Evolutionary conservation across 78 protist species (phyloP).

Genomic region (Tieghemostelium lacteum): DNA sequence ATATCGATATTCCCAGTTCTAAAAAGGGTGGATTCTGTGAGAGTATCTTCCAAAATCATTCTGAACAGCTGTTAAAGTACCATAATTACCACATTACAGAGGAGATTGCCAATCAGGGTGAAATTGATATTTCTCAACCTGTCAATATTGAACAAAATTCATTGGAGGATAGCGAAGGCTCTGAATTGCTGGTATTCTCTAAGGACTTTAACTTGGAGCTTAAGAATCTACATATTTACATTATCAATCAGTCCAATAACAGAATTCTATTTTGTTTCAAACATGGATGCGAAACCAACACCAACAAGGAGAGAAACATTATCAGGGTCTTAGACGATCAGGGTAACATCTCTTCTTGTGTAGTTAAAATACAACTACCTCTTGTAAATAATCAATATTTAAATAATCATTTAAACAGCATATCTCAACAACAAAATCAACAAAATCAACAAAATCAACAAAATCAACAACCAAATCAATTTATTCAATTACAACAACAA

Average conservation of each 20-base stretch:
- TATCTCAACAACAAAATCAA: not conserved
- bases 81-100: slow-evolving; percentile 18
- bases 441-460: too few relatives aligned
- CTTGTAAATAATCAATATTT: not conserved
- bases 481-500: too few relatives aligned
- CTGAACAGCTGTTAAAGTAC: slow-evolving; percentile 6
- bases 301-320: slow-evolving; percentile 1
- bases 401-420: not conserved
- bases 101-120: slow-evolving; percentile 1
- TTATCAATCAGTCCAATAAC: not conserved
- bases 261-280: not conserved
- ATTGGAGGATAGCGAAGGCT: slow-evolving; percentile 1
- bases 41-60: slow-evolving; percentile 11
- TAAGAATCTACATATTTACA: slow-evolving; percentile 12
- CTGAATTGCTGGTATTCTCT: not conserved
- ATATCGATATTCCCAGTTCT: slow-evolving; percentile 16
- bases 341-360: slow-evolving; percentile 44
- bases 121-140: not conserved
- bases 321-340: slow-evolving; percentile 20
- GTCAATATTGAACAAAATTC: not conserved
- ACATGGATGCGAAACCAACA: slow-evolving; percentile 17
- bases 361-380: slow-evolving; percentile 20
- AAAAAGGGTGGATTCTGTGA: slow-evolving; percentile 37
- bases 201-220: slow-evolving; percentile 39
- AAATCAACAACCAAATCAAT: too few relatives aligned